A percentile compares a stretch with the other conserved stretches of the same genome.
phyloP scores from a whole-genome alignment of 305 asterid genomes.

The Fraxinus sp. region DNA sequence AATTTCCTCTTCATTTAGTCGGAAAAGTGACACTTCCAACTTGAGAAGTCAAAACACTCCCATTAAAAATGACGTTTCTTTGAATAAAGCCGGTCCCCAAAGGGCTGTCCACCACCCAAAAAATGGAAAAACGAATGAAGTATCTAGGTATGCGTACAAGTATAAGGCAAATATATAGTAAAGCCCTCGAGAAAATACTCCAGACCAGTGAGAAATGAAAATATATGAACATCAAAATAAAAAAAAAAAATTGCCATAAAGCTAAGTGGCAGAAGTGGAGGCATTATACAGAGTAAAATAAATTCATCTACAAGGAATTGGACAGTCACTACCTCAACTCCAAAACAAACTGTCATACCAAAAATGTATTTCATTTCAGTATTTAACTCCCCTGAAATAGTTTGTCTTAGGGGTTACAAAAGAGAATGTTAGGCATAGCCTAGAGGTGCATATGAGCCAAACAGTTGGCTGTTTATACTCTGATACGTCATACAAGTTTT shows the following conservation, averaged over 20 bases:
- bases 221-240: neutral
- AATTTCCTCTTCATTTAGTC: neutral
- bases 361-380: neutral
- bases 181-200: neutral
- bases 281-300: neutral
- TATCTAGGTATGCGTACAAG: neutral
- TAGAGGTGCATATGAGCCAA: neutral
- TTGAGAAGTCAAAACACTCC: neutral
- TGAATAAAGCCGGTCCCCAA: neutral
- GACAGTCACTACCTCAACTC: neutral
- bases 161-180: neutral
- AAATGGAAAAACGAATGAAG: neutral
- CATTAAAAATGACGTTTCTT: neutral
- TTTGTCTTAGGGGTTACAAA: neutral
- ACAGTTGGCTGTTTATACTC: neutral
- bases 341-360: neutral
- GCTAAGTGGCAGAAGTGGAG: neutral
- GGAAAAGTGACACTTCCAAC: neutral
- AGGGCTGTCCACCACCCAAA: neutral
- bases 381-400: neutral
- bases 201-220: conserved; percentile 10
- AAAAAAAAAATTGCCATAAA: neutral
- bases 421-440: neutral
- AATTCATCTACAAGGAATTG: neutral
- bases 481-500: neutral